Evolutionary conservation across 495 filamentous ascomycete species (phyloP).

Genomic region (Penicillium robsamsonii): DNA sequence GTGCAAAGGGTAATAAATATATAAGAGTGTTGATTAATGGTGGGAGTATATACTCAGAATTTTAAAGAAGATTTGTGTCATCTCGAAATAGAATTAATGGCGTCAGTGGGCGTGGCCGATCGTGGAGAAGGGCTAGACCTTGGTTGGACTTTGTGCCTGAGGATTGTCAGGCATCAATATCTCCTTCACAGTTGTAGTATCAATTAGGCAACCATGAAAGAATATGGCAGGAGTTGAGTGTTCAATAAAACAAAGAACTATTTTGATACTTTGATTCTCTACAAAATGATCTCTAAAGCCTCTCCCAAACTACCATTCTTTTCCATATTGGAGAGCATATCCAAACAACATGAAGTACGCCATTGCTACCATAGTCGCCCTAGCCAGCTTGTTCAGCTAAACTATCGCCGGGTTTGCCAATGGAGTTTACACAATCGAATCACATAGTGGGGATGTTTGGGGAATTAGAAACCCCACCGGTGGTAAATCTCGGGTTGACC

Average conservation of each 20-base stretch:
- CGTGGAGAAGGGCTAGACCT: constrained; percentile 31
- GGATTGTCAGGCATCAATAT: constrained; percentile 6
- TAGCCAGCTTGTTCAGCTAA: background rate
- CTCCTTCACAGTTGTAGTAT: too few species aligned
- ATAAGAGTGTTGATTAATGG: background rate
- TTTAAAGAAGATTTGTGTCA: constrained; percentile 12
- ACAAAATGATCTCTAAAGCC: too few species aligned
- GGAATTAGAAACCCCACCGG: background rate
- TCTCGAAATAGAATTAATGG: constrained; percentile 19
- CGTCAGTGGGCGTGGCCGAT: constrained; percentile 31
- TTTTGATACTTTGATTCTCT: too few species aligned
- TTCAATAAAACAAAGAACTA: too few species aligned
- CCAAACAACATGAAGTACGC: background rate
- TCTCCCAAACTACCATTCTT: too few species aligned
- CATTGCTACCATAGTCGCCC: background rate
- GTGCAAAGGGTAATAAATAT: background rate
- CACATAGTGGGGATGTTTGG: background rate
- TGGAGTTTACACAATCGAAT: background rate
- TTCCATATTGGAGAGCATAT: background rate
- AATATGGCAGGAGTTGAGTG: too few species aligned
- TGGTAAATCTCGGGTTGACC: background rate
- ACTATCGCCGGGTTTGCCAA: background rate
- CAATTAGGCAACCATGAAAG: too few species aligned
- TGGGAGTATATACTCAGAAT: background rate
- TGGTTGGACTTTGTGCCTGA: constrained; percentile 6